These are phyloP conservation scores for Bonia amplexicaulis DNA, from an alignment of 176 grass and related monocot species.

Conservation along the genomic window DNA sequence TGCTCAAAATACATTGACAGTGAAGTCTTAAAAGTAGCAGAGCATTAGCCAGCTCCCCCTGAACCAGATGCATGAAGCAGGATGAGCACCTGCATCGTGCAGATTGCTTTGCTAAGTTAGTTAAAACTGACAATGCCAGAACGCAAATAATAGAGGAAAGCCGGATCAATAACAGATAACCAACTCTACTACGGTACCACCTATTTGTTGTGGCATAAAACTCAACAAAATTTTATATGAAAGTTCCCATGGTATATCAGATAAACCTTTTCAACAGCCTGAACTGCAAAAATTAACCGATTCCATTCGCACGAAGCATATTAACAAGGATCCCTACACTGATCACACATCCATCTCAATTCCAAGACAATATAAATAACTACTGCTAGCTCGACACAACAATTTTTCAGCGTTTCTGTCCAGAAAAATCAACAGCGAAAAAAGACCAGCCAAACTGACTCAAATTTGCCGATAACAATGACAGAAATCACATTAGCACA, in stretches of 20 bases:
- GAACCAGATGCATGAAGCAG: not conserved
- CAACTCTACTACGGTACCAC: not conserved
- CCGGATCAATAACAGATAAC: not conserved
- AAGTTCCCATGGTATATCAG: not conserved
- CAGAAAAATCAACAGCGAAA: not conserved
- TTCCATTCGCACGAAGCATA: not conserved
- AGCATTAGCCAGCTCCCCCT: not conserved
- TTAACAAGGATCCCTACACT: not conserved
- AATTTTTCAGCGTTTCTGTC: not conserved
- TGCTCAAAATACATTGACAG: conserved; percentile 40
- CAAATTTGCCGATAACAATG: not conserved
- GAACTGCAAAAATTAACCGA: not conserved
- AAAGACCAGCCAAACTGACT: not conserved
- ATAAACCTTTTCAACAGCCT: not conserved
- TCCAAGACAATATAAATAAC: not conserved
- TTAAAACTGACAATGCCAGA: not conserved
- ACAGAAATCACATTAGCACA: not conserved
- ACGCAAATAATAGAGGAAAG: not conserved
- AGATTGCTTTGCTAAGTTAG: not conserved
- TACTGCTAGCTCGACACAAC: not conserved
- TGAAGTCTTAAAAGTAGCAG: conserved; percentile 20
- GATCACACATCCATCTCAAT: not conserved
- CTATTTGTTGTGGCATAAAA: not conserved
- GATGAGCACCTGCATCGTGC: conserved; percentile 7
- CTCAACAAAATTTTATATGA: not conserved